phyloP scores from a whole-genome alignment of 1,139 yeast species.

The Blastobotrys raffinosifermentans region DNA sequence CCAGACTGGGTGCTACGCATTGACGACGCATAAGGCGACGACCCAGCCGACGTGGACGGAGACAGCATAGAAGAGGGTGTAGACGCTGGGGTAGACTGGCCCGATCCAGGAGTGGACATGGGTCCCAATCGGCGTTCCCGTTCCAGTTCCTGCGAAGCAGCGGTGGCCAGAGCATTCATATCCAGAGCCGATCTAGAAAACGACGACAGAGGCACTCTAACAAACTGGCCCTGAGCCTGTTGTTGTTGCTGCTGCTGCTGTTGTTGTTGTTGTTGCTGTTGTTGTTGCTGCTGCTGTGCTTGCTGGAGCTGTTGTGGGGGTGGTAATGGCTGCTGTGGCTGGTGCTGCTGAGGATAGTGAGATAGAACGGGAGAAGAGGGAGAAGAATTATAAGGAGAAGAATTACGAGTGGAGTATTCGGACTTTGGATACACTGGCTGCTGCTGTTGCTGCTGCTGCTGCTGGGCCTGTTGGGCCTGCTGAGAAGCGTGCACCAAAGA shows the following conservation, averaged over 20 bases:
- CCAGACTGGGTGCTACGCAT: conserved; percentile 1
- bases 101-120: conserved; percentile 2
- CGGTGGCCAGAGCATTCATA: conserved; percentile 71
- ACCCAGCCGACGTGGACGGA: conserved; percentile 8
- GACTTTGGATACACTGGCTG: conserved; percentile 7
- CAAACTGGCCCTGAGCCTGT: conserved; percentile 14
- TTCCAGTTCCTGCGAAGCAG: conserved; percentile 74
- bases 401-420: conserved; percentile 16
- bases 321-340: neutral
- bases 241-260: conserved; percentile 8
- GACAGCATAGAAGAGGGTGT: conserved; percentile 11
- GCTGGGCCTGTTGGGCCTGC: conserved; percentile 5
- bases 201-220: conserved; percentile 24
- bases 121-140: conserved; percentile 37
- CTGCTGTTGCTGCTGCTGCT: conserved; percentile 8
- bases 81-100: conserved; percentile 6
- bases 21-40: conserved; percentile 10
- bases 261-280: conserved; percentile 11
- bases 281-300: conserved; percentile 7
- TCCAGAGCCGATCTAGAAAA: conserved; percentile 41
- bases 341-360: conserved; percentile 4
- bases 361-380: conserved; percentile 20
- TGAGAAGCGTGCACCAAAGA: conserved; percentile 5
- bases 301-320: conserved; percentile 1
- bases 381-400: conserved; percentile 18